phyloP scores from a whole-genome alignment of 495 filamentous ascomycete genomes.

The Hypoxylon cercidicola region DNA sequence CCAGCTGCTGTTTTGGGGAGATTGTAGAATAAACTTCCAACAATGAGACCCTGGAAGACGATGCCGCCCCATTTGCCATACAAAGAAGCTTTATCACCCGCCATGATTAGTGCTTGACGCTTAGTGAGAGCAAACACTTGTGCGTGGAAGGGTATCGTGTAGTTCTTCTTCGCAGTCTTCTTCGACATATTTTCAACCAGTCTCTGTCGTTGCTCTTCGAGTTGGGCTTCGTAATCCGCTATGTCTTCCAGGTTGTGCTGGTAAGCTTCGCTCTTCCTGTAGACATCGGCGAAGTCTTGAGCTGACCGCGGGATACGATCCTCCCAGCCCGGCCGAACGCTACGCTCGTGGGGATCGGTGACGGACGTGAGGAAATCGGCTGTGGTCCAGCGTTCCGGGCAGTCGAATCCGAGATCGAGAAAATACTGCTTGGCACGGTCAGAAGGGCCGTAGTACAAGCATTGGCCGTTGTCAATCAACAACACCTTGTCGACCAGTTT shows the following conservation, averaged over 20 bases:
- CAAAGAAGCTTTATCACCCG: constrained; percentile 52
- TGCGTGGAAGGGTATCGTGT: constrained; percentile 71
- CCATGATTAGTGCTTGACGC: constrained; percentile 72
- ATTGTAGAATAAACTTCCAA: constrained; percentile 81
- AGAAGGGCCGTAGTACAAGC: constrained; percentile 74
- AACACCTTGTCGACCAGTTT: constrained; percentile 72
- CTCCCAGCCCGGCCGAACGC: constrained; percentile 69
- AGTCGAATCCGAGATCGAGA: constrained; percentile 66
- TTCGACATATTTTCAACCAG: constrained; percentile 65
- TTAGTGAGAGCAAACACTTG: constrained; percentile 75
- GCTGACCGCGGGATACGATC: constrained; percentile 73
- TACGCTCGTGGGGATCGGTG: constrained; percentile 72
- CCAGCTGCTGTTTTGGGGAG: constrained; percentile 67
- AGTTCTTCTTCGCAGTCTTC: constrained; percentile 69
- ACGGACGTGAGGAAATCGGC: constrained; percentile 80
- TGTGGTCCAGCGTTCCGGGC: constrained; percentile 66
- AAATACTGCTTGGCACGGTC: constrained; percentile 71
- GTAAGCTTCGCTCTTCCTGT: constrained; percentile 64
- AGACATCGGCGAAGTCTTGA: constrained; percentile 73
- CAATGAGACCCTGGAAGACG: constrained; percentile 77
- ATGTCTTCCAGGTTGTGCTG: constrained; percentile 60
- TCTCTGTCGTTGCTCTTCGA: constrained; percentile 32
- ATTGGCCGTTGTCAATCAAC: constrained; percentile 72
- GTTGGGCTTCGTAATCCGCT: constrained; percentile 53
- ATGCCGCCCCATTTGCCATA: constrained; percentile 63